Evolutionary conservation across 2,329 filamentous ascomycete species (phyloP).

Genomic region (Periglandula ipomoeae): DNA sequence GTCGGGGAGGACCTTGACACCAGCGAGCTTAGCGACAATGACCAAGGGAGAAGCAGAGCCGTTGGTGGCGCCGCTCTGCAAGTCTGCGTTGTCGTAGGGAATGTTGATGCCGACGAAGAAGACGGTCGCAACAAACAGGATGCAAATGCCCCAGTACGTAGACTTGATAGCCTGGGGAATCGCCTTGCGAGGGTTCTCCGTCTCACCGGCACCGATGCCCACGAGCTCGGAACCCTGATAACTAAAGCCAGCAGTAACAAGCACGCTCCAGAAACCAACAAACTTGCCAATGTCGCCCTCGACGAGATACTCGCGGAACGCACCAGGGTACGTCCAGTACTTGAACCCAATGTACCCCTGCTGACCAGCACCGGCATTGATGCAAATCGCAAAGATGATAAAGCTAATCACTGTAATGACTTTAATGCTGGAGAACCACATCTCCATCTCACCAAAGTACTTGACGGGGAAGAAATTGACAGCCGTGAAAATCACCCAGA

Average conservation of each 20-base stretch:
- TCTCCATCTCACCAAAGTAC: slow-evolving; percentile 69
- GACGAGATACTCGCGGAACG: slow-evolving; percentile 54
- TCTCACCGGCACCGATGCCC: slow-evolving; percentile 70
- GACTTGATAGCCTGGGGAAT: slow-evolving; percentile 65
- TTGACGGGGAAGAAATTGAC: slow-evolving; percentile 64
- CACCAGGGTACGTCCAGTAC: slow-evolving; percentile 60
- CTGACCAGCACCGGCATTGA: slow-evolving; percentile 61
- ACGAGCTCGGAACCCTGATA: slow-evolving; percentile 70
- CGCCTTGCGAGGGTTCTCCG: slow-evolving; percentile 59
- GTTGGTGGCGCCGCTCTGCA: slow-evolving; percentile 43
- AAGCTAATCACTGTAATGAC: slow-evolving; percentile 67
- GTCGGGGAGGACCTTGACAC: slow-evolving; percentile 52
- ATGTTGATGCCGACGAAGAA: slow-evolving; percentile 67
- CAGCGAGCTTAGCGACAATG: slow-evolving; percentile 50
- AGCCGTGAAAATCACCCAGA: slow-evolving; percentile 60
- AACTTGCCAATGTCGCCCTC: slow-evolving; percentile 48
- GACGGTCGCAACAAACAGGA: slow-evolving; percentile 54
- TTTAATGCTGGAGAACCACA: slow-evolving; percentile 71
- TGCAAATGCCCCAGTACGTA: slow-evolving; percentile 67
- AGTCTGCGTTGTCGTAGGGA: slow-evolving; percentile 47
- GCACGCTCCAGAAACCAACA: slow-evolving; percentile 59
- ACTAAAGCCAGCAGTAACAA: slow-evolving; percentile 60
- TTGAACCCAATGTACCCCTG: slow-evolving; percentile 67
- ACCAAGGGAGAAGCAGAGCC: slow-evolving; percentile 59
- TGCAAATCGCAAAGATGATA: slow-evolving; percentile 66